Percentiles rank a stretch among this genome's conserved stretches.
Evolutionary conservation across 768 basidiomycete genomes (phyloP).

Genomic region (Russula emetica): DNA sequence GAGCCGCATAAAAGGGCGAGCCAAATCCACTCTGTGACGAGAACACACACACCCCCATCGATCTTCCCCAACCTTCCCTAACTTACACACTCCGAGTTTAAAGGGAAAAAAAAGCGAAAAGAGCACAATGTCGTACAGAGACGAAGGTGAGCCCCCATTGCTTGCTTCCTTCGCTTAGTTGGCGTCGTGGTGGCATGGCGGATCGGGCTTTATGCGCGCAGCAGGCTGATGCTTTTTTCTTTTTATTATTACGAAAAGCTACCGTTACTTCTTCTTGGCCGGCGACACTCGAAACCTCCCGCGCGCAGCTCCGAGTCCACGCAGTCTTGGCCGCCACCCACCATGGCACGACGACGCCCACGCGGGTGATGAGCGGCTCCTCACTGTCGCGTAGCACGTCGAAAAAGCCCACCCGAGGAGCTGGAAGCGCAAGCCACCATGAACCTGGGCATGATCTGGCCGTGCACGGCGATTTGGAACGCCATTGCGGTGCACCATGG

Average conservation of each 20-base stretch:
- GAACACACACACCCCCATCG: neutral
- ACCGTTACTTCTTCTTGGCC: neutral
- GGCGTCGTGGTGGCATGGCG: neutral
- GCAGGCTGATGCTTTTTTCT: neutral
- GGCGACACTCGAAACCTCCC: neutral
- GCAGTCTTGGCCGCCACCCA: neutral
- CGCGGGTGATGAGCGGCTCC: neutral
- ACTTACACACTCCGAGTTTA: neutral
- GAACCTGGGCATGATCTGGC: constrained; percentile 9
- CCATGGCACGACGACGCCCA: neutral
- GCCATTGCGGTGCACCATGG: constrained; percentile 21
- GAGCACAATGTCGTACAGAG: constrained; percentile 6
- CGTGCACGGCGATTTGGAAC: constrained; percentile 18
- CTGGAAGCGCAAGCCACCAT: neutral
- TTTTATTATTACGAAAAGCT: neutral
- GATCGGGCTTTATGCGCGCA: constrained; percentile 5
- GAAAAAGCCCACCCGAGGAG: neutral
- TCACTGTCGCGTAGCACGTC: neutral
- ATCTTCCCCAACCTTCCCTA: neutral
- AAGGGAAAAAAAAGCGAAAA: neutral
- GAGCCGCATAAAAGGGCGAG: constrained; percentile 2
- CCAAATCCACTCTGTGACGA: neutral
- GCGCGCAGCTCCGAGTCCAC: neutral
- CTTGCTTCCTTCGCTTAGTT: neutral
- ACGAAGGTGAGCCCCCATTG: constrained; percentile 7